These are phyloP conservation scores for Suillus discolor DNA, from an alignment of 768 basidiomycete genomes.

Conservation along the genomic window DNA sequence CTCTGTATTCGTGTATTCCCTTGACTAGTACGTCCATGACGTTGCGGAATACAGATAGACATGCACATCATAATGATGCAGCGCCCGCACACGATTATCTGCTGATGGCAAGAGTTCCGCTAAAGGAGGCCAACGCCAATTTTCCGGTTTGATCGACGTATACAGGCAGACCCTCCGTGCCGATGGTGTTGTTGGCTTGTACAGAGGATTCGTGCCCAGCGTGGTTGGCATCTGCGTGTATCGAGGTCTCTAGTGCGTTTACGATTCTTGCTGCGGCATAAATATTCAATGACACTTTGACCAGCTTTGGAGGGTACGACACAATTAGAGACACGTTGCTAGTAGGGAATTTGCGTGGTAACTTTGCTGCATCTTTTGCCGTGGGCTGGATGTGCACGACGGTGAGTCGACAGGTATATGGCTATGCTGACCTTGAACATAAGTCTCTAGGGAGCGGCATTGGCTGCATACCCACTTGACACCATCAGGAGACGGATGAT, in stretches of 20 bases:
- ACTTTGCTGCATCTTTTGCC: conserved; percentile 43
- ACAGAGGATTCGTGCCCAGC: conserved; percentile 45
- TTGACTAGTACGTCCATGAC: conserved; percentile 39
- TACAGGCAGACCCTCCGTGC: conserved; percentile 44
- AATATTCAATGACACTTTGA: background rate
- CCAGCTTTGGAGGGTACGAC: conserved; percentile 47
- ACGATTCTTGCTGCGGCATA: background rate
- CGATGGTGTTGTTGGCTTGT: conserved; percentile 44
- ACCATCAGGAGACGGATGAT: conserved; percentile 50
- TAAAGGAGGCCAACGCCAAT: conserved; percentile 44
- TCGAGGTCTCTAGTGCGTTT: conserved; percentile 44
- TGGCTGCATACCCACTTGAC: conserved; percentile 46
- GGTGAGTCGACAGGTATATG: conserved; percentile 20
- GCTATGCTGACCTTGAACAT: background rate
- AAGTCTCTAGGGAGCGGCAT: conserved; percentile 34
- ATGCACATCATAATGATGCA: conserved; percentile 9
- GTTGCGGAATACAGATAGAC: background rate
- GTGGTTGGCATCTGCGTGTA: conserved; percentile 46
- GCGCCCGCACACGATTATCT: conserved; percentile 44
- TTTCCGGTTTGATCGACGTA: conserved; percentile 43
- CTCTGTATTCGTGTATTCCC: conserved; percentile 47
- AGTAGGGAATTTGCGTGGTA: conserved; percentile 40
- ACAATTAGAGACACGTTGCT: conserved; percentile 41
- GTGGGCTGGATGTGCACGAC: conserved; percentile 46
- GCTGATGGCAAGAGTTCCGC: conserved; percentile 40